phyloP scores from a whole-genome alignment of 108 stramenopile species.

The Schizochytrium sp. region DNA sequence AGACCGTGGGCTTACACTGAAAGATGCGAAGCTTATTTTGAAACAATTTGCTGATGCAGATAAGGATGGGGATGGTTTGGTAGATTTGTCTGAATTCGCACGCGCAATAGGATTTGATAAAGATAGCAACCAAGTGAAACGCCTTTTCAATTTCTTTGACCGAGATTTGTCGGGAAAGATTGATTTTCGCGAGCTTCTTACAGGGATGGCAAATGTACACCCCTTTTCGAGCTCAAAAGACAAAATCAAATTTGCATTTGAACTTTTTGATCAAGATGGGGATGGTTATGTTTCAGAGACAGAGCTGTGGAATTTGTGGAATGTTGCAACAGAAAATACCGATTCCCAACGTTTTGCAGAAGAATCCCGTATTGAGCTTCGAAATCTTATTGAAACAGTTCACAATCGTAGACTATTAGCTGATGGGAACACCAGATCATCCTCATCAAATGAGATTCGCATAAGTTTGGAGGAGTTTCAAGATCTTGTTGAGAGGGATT shows the following conservation, averaged over 20 bases:
- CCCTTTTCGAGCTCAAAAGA: conserved; percentile 14
- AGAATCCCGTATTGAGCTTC: not conserved
- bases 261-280: conserved; percentile 23
- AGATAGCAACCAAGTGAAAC: conserved; percentile 5
- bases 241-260: not conserved
- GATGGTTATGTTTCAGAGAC: conserved; percentile 40
- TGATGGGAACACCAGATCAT: not conserved
- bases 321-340: not conserved
- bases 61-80: conserved; percentile 63
- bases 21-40: conserved; percentile 66
- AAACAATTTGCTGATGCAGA: conserved; percentile 67
- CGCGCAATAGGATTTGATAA: not conserved
- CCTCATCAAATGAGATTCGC: not conserved
- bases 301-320: conserved; percentile 31
- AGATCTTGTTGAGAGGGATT: not conserved
- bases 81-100: conserved; percentile 64
- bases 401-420: not conserved
- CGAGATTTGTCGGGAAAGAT: conserved; percentile 42
- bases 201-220: conserved; percentile 5
- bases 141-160: conserved; percentile 44
- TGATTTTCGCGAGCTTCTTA: conserved; percentile 48
- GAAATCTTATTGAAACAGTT: not conserved
- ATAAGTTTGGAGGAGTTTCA: conserved; percentile 4
- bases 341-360: not conserved
- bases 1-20: conserved; percentile 53